Evolutionary conservation across 2,329 filamentous ascomycete genomes (phyloP).

Genomic region (Macrophomina phaseolina): DNA sequence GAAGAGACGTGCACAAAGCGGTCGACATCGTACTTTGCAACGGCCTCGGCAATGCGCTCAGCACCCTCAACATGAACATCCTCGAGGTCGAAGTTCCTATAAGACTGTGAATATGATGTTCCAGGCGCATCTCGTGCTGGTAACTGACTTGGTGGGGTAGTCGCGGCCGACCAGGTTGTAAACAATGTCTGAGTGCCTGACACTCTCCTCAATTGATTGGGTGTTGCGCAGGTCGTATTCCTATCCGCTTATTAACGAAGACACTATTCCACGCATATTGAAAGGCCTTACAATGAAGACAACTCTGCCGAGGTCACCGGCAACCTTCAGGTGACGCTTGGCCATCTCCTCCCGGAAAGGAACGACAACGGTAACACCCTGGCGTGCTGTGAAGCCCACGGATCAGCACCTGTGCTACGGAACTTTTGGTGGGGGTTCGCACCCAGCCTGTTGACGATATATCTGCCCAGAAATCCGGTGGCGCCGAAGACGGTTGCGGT

Average conservation of each 20-base stretch:
- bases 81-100: slow-evolving; percentile 87
- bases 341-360: slow-evolving; percentile 97
- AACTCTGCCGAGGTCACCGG: slow-evolving; percentile 91
- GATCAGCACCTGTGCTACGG: not conserved
- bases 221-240: slow-evolving; percentile 97
- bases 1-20: slow-evolving; percentile 96
- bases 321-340: slow-evolving; percentile 93
- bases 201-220: slow-evolving; percentile 92
- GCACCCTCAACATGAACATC: slow-evolving; percentile 94
- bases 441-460: slow-evolving; percentile 96
- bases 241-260: slow-evolving; percentile 49
- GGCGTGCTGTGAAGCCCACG: slow-evolving; percentile 67
- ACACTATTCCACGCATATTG: not conserved
- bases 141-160: slow-evolving; percentile 87
- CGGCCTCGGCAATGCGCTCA: slow-evolving; percentile 89
- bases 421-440: slow-evolving; percentile 36
- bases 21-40: slow-evolving; percentile 97
- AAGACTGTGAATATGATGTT: not conserved
- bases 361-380: slow-evolving; percentile 92
- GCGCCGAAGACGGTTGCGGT: slow-evolving; percentile 98
- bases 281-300: slow-evolving; percentile 72
- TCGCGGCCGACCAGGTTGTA: slow-evolving; percentile 95
- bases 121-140: not conserved
- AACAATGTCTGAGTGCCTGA: slow-evolving; percentile 95
- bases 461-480: slow-evolving; percentile 92